phyloP scores from a whole-genome alignment of 1,139 yeast species.

The Yamadazyma dushanensis region DNA sequence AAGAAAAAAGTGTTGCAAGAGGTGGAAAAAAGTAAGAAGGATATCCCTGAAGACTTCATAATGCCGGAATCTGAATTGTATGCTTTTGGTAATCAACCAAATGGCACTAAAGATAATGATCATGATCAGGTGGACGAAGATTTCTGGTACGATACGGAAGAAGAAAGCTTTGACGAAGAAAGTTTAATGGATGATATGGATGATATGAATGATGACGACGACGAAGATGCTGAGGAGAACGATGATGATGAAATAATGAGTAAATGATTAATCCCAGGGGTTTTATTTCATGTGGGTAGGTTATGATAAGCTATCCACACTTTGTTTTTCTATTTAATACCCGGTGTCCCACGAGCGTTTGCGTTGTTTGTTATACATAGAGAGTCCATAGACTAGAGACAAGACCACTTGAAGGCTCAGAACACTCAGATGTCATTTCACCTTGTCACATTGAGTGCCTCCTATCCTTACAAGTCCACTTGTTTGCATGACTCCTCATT shows the following conservation, averaged over 20 bases:
- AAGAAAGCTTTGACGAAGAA: conserved; percentile 54
- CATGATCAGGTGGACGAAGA: conserved; percentile 80
- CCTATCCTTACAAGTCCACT: not conserved
- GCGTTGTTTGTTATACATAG: no score
- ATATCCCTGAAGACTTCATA: conserved; percentile 81
- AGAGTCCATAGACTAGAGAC: no score
- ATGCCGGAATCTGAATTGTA: conserved; percentile 67
- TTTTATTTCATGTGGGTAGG: no score
- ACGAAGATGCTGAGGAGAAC: conserved; percentile 52
- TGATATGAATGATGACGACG: conserved; percentile 58
- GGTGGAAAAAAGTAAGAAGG: conserved; percentile 79
- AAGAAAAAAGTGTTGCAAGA: conserved; percentile 76
- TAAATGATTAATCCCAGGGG: conserved; percentile 17
- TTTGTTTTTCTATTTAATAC: no score
- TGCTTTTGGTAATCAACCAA: conserved; percentile 56
- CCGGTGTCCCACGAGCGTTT: no score
- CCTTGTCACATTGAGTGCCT: not conserved
- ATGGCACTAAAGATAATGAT: conserved; percentile 40
- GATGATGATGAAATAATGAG: conserved; percentile 37
- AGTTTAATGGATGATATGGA: conserved; percentile 53
- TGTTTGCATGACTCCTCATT: no score
- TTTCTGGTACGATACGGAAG: conserved; percentile 80
- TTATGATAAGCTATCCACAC: no score
- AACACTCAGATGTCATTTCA: no score
- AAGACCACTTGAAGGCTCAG: no score